Percentiles rank a stretch among this genome's conserved stretches.
Conservation (phyloP, 148 eudicot genomes). For the Camellia japonica region DNA sequence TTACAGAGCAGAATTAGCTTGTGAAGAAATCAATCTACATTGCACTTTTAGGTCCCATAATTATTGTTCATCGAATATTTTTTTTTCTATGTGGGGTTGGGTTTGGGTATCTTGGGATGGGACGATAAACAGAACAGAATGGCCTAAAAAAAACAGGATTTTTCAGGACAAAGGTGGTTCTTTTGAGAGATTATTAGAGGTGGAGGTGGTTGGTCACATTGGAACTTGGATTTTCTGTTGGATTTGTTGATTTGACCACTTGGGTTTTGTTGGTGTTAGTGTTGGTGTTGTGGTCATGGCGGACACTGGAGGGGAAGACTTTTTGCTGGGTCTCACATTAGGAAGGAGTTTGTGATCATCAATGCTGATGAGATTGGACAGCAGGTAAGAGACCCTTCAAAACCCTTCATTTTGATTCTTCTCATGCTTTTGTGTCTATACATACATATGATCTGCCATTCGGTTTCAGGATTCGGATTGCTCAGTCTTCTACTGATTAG, state of each 20-base stretch:
- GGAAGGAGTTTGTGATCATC: constrained; percentile 74
- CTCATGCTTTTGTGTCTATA: neutral
- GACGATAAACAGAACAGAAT: neutral
- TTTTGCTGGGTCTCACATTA: constrained; percentile 77
- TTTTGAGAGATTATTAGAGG: neutral
- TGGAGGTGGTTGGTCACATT: neutral
- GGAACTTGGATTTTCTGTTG: neutral
- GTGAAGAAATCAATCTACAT: too few relatives aligned
- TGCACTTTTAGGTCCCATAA: too few relatives aligned
- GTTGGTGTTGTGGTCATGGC: constrained; percentile 25
- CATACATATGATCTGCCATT: neutral
- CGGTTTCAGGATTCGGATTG: too few relatives aligned
- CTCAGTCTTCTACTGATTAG: neutral
- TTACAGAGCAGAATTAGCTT: too few relatives aligned
- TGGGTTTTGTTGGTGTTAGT: constrained; percentile 11
- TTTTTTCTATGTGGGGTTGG: neutral
- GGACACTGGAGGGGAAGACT: constrained; percentile 69
- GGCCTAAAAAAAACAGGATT: neutral
- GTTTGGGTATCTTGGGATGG: neutral
- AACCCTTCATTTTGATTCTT: constrained; percentile 4
- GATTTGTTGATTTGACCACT: constrained; percentile 1
- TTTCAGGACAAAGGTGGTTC: neutral
- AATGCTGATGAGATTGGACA: constrained; percentile 80
- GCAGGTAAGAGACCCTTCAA: constrained; percentile 36
- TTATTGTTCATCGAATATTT: neutral